Conservation (phyloP, 495 filamentous ascomycete species). For the Annulohypoxylon moriforme region DNA sequence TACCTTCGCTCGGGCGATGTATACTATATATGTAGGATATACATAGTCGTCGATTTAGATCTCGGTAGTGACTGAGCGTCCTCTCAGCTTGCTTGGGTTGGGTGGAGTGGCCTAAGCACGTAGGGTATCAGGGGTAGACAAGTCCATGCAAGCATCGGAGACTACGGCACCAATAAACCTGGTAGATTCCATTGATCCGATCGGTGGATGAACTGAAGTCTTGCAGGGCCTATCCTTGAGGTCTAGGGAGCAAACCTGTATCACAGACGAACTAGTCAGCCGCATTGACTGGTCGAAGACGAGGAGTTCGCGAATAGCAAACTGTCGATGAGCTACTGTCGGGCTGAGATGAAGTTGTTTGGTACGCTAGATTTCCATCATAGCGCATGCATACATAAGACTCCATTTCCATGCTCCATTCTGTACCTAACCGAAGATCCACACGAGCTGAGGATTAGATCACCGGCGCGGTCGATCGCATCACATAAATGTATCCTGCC, state of each 20-base stretch:
- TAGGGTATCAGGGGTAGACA: background rate
- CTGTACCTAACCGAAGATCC: constrained; percentile 4
- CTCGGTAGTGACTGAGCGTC: constrained; percentile 11
- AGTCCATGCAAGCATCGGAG: constrained; percentile 5
- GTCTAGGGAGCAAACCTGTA: constrained; percentile 33
- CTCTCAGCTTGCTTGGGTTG: background rate
- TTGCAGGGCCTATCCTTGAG: constrained; percentile 35
- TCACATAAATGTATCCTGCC: constrained; percentile 11
- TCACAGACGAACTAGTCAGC: constrained; percentile 24
- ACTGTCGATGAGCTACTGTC: background rate
- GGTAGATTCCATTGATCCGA: background rate
- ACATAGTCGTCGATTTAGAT: constrained; percentile 1
- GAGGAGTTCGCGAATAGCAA: constrained; percentile 15
- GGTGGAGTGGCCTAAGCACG: constrained; percentile 1
- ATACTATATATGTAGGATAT: background rate
- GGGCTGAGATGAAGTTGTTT: background rate
- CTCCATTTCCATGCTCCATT: background rate
- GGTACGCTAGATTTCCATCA: constrained; percentile 6
- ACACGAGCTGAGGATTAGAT: constrained; percentile 5
- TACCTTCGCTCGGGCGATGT: background rate
- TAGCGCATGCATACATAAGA: background rate
- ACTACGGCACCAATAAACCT: constrained; percentile 3
- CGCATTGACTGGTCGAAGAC: constrained; percentile 28
- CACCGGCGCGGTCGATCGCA: background rate
- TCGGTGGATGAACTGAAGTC: background rate